Evolutionary conservation across 1,284 basidiomycete genomes (phyloP), one percentile per base, ranked within the genome.

Genomic region (Porogramme epimiltina): DNA sequence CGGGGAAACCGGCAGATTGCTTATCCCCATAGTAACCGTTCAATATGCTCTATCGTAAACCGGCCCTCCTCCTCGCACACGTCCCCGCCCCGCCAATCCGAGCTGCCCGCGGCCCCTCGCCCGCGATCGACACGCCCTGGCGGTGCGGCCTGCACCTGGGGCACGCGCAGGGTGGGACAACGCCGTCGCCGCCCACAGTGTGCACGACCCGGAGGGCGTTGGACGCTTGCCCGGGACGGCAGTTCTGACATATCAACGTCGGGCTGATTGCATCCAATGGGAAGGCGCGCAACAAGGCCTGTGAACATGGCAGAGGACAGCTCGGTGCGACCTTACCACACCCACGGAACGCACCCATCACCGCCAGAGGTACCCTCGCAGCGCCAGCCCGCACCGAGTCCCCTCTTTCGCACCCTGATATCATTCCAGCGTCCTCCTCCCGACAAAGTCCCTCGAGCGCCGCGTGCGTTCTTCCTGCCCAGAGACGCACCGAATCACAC

Each of bases 1-100:
- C 62, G 62, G 62, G 62, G 62, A 63, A 54, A 63, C 62, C 62
- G 62, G 59, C 56, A 62, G 52, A 57, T 59, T 53, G 56, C 49
- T 55, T 40, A 62, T 62, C 47, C 42, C 58, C 60, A 62, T 62
- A 53, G 48, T 37, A 54, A 62, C 58, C 45, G 42, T 50, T 26
- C 43, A 20, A 45, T 36, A 45, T 49, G 28, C 15, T 45, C 46
- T 38, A 13, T 41, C 36, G 28, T 13, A 31, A 31, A 31, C 28
- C 8, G 6, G 8, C 18, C 19, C 19, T 22, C 45, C 40, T 47
- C 34, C 24, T 13, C 44, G 41, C 18, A 13, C 44, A 15, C 34
- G 15, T 23, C 42, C 37, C 34, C 34, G 16, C 16, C 34, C 34
- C 9, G 6, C 28, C 28, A 31, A 31, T 31, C 28, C 28, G 6